Base-by-base conservation (phyloP, 2,329 filamentous ascomycete genomes). In the Biscogniauxia marginata region DNA sequence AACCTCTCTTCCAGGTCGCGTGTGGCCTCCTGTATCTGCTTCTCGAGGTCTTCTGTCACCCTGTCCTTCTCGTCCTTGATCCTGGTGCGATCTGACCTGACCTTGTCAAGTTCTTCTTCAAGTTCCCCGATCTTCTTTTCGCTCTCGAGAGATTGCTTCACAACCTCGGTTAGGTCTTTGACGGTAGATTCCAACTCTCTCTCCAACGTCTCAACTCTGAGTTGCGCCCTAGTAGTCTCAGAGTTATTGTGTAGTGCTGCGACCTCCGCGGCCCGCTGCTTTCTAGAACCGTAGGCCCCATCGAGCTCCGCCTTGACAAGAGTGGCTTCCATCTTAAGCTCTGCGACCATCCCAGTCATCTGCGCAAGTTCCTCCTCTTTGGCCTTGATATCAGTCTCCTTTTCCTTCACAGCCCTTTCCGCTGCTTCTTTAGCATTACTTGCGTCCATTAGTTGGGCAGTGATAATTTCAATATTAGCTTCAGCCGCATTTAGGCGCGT, bases 171-270 rank as follows among this genome's bases (percentile, higher is more conserved):
- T 45, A 72, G 59, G 57, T 72, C 69, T 49, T 68, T 58, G 44
- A 65, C 66, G 8, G 69, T 70, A n/a, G 79, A 73, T 57, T 85
- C 82, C 19, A 96, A 77, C 65, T 91, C 86, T 67, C 88, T 91
- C 69, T 89, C 84, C 55, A 86, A 74, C 58, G 73, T 74, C 48
- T 78, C 76, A 20, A 84, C 73, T 62, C 84, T 77, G 34, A 54
- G 56, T 53, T 67, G 65, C 55, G 69, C 50, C 61, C 64, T 69
- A 23, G 54, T 52, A 21, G 64, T 64, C 51, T 67, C 77, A n/a
- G 73, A 74, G 54, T 72, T 77, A 70, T 83, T 81, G 63, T 80
- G 68, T 48, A 76, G 73, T 47, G 80, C 80, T 1, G 83, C 83
- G 19, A 80, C 79, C 61, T 85, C 82, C 11, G 80, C 79, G 19